These are phyloP conservation scores for Curvularia hawaiiensis DNA, from an alignment of 2,329 filamentous ascomycete species.

Conservation along the genomic window DNA sequence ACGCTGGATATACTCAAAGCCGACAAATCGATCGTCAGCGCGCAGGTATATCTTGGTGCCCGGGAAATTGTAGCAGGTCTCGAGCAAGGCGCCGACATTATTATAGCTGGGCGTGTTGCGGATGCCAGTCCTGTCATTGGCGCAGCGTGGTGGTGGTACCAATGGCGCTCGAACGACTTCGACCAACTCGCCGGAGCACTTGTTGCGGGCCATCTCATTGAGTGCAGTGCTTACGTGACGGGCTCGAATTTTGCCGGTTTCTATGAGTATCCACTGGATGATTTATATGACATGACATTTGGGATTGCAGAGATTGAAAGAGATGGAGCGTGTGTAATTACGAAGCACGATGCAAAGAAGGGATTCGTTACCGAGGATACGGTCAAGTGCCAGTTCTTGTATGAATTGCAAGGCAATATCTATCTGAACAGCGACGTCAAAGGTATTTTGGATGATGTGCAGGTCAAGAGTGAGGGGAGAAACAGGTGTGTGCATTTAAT, in stretches of 20 bases:
- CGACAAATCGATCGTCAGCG: neutral
- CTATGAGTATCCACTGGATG: conserved; percentile 50
- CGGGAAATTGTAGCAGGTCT: neutral
- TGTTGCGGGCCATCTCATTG: conserved; percentile 38
- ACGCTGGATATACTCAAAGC: neutral
- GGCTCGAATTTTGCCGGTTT: conserved; percentile 62
- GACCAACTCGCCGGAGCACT: neutral
- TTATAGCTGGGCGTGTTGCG: neutral
- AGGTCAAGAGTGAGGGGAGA: conserved; percentile 32
- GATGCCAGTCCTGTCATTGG: neutral
- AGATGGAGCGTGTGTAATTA: conserved; percentile 55
- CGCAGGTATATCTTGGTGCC: neutral
- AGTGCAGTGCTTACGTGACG: conserved; percentile 57
- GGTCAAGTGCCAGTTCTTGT: conserved; percentile 51
- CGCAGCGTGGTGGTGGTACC: neutral
- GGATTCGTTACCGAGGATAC: conserved; percentile 44
- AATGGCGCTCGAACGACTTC: neutral
- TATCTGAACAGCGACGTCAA: conserved; percentile 55
- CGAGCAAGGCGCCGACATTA: neutral
- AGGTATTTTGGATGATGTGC: conserved; percentile 46
- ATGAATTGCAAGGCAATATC: conserved; percentile 54
- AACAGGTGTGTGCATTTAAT: neutral
- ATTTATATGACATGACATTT: conserved; percentile 52
- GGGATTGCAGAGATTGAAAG: conserved; percentile 57
- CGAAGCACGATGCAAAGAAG: conserved; percentile 55